Evolutionary conservation across 1,139 yeast genomes (phyloP).

Genomic region (Saccharomyces pastorianus): DNA sequence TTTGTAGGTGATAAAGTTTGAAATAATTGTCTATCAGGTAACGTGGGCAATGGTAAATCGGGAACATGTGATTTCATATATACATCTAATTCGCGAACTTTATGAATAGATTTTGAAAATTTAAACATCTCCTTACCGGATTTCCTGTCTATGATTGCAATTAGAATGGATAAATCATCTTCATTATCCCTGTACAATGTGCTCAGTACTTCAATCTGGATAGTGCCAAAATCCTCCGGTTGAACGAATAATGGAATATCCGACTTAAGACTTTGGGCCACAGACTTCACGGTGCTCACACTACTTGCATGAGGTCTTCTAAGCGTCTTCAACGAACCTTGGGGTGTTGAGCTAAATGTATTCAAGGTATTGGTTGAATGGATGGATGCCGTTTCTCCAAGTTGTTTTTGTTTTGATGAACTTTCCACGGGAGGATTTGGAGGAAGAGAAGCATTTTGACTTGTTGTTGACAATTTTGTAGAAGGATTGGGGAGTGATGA

Average conservation of each 20-base stretch:
- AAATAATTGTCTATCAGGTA: constrained; percentile 54
- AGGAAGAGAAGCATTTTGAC: not conserved
- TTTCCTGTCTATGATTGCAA: constrained; percentile 53
- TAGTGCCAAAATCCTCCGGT: constrained; percentile 59
- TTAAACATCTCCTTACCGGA: constrained; percentile 65
- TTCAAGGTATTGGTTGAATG: not conserved
- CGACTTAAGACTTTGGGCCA: constrained; percentile 14
- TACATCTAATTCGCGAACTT: constrained; percentile 48
- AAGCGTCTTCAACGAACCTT: not conserved
- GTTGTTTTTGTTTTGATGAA: not conserved
- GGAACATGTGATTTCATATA: constrained; percentile 46
- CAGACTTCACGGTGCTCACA: constrained; percentile 10
- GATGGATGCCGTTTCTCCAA: not conserved
- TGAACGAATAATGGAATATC: constrained; percentile 47
- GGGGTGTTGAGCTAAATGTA: constrained; percentile 3
- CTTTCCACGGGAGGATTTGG: not conserved
- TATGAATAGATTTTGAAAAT: constrained; percentile 51
- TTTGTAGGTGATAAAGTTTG: constrained; percentile 53
- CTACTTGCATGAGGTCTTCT: constrained; percentile 11
- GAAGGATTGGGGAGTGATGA: not conserved
- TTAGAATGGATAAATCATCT: constrained; percentile 54
- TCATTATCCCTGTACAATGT: constrained; percentile 40
- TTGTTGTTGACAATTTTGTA: not conserved
- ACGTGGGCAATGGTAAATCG: constrained; percentile 54
- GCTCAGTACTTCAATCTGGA: constrained; percentile 50